These are phyloP conservation scores for Fraxinus platypoda DNA, from an alignment of 305 asterid genomes.

Conservation along the genomic window DNA sequence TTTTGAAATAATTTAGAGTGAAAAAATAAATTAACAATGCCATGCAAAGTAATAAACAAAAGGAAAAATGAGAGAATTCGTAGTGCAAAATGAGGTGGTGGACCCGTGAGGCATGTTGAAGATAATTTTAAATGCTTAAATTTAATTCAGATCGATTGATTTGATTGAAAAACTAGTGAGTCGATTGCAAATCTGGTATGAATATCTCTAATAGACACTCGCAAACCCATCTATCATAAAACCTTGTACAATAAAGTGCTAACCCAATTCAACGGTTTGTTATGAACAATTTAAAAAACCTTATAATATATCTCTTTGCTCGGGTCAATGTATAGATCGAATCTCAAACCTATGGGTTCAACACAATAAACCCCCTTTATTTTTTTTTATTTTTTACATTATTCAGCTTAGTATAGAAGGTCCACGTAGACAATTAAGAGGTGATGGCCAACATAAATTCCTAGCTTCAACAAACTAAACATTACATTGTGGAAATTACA, in stretches of 20 bases:
- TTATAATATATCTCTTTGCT: neutral
- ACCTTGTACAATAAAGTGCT: neutral
- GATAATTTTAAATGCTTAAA: neutral
- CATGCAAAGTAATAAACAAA: constrained; percentile 75
- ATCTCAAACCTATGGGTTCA: neutral
- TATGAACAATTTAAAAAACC: neutral
- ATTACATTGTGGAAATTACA: too few species aligned
- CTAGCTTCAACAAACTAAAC: too few species aligned
- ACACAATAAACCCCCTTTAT: neutral
- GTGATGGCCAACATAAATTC: too few species aligned
- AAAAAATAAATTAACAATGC: constrained; percentile 39
- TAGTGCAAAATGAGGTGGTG: neutral
- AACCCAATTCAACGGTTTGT: neutral
- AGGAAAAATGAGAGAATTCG: neutral
- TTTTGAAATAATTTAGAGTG: neutral
- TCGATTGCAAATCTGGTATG: neutral
- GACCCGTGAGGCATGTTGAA: neutral
- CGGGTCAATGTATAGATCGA: neutral
- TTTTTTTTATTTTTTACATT: neutral
- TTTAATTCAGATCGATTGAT: neutral
- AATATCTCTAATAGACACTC: neutral
- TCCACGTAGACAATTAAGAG: too few species aligned
- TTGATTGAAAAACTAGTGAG: too few species aligned
- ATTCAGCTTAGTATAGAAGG: neutral
- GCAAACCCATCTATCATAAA: neutral